A percentile compares a stretch with the other conserved stretches of the same genome.
Conservation (phyloP, 1,284 basidiomycete genomes). For the Coriolopsis trogii region DNA sequence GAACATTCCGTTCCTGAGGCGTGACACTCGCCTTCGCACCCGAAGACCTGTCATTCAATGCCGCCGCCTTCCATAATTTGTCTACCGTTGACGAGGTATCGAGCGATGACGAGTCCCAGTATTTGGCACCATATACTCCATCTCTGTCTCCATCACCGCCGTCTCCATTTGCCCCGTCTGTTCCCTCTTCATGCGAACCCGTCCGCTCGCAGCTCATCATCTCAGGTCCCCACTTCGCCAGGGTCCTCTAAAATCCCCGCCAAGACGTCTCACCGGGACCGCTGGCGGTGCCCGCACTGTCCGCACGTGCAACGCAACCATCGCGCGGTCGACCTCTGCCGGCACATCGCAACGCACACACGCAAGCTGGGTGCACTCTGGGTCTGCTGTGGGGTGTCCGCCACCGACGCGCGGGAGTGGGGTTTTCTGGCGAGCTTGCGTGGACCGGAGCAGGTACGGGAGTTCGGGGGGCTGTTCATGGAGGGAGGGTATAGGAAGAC, state of each 20-base stretch:
- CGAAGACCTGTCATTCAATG: too few species aligned
- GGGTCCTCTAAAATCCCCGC: neutral
- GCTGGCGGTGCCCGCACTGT: slow-evolving; percentile 15
- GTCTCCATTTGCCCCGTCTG: too few species aligned
- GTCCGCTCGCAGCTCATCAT: too few species aligned
- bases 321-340: slow-evolving; percentile 54
- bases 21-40: too few species aligned
- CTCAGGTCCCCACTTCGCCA: too few species aligned
- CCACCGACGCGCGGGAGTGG: neutral
- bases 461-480: slow-evolving; percentile 23
- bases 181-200: too few species aligned
- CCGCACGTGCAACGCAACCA: slow-evolving; percentile 38
- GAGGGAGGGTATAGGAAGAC: slow-evolving; percentile 50
- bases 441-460: neutral
- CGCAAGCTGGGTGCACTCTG: slow-evolving; percentile 33
- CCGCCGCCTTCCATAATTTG: too few species aligned
- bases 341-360: slow-evolving; percentile 55
- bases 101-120: too few species aligned
- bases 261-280: neutral
- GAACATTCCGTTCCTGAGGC: too few species aligned
- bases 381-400: slow-evolving; percentile 6
- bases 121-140: too few species aligned
- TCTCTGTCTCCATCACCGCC: too few species aligned
- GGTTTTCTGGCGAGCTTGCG: neutral
- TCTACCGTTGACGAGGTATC: too few species aligned